A percentile compares a stretch with the other conserved stretches of the same genome.
phyloP scores from a whole-genome alignment of 192 early-diverging fungal species.

The Podila clonocystis region DNA sequence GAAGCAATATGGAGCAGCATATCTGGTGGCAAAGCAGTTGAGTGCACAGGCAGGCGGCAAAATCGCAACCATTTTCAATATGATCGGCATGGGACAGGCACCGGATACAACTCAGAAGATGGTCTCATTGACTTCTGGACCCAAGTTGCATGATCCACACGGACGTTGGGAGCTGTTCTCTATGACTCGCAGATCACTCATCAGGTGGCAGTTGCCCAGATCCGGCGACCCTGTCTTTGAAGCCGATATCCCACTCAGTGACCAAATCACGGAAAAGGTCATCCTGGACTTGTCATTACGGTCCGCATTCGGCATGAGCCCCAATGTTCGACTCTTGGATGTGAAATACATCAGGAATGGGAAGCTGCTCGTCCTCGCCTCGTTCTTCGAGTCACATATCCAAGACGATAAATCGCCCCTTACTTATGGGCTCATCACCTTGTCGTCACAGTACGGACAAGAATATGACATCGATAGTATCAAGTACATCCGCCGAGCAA shows the following conservation, averaged over 20 bases:
- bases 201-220: constrained; percentile 33
- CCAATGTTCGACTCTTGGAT: constrained; percentile 28
- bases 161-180: constrained; percentile 43
- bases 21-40: constrained; percentile 10
- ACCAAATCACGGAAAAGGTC: constrained; percentile 26
- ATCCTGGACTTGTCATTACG: constrained; percentile 18
- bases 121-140: constrained; percentile 34
- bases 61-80: constrained; percentile 33
- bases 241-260: constrained; percentile 18
- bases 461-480: constrained; percentile 29
- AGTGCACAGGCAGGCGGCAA: constrained; percentile 14
- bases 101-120: constrained; percentile 36
- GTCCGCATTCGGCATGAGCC: constrained; percentile 25
- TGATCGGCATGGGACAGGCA: constrained; percentile 32
- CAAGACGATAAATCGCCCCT: constrained; percentile 11
- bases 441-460: constrained; percentile 22
- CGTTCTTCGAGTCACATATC: constrained; percentile 23
- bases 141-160: constrained; percentile 33
- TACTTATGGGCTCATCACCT: constrained; percentile 30
- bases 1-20: constrained; percentile 23
- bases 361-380: constrained; percentile 28
- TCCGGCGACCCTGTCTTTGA: constrained; percentile 33
- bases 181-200: constrained; percentile 30
- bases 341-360: constrained; percentile 40
- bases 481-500: constrained; percentile 36